Evolutionary conservation across 2,329 filamentous ascomycete genomes (phyloP).

Genomic region (Penicillium capsulatum): DNA sequence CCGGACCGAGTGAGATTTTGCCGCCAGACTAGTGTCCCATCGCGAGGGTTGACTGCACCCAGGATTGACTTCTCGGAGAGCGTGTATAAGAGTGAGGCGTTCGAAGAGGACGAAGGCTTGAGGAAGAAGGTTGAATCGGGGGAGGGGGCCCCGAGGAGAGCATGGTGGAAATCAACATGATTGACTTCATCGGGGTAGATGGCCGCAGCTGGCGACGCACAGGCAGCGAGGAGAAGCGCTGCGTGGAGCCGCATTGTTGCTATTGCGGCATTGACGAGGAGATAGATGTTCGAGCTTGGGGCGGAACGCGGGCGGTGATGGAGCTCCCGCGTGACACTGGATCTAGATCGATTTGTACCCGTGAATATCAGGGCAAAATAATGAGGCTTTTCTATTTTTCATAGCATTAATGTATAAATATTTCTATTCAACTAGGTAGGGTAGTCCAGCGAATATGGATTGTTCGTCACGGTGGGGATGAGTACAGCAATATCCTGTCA

Average conservation of each 20-base stretch:
- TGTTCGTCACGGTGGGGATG: too few species aligned
- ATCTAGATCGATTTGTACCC: conserved; percentile 1
- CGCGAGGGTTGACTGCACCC: conserved; percentile 83
- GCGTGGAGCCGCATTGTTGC: conserved; percentile 41
- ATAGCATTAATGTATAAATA: too few species aligned
- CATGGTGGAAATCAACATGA: conserved; percentile 87
- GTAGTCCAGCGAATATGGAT: too few species aligned
- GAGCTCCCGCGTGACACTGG: neutral
- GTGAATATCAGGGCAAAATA: too few species aligned
- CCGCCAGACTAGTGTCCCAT: conserved; percentile 80
- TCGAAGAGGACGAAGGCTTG: conserved; percentile 72
- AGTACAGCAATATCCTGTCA: too few species aligned
- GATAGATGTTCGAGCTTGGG: conserved; percentile 17
- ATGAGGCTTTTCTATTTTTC: too few species aligned
- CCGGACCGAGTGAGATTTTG: conserved; percentile 61
- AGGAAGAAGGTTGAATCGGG: conserved; percentile 91
- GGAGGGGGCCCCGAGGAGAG: conserved; percentile 78
- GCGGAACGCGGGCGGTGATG: conserved; percentile 23
- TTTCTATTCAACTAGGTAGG: too few species aligned
- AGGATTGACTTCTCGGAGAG: conserved; percentile 78
- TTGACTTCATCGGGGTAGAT: conserved; percentile 89
- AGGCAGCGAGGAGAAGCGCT: conserved; percentile 42
- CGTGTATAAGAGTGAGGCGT: conserved; percentile 86
- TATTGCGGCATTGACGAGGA: conserved; percentile 32
- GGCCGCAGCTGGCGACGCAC: conserved; percentile 54